Conservation (phyloP, 2,329 filamentous ascomycete genomes). For the Hypoxylon sp. region DNA sequence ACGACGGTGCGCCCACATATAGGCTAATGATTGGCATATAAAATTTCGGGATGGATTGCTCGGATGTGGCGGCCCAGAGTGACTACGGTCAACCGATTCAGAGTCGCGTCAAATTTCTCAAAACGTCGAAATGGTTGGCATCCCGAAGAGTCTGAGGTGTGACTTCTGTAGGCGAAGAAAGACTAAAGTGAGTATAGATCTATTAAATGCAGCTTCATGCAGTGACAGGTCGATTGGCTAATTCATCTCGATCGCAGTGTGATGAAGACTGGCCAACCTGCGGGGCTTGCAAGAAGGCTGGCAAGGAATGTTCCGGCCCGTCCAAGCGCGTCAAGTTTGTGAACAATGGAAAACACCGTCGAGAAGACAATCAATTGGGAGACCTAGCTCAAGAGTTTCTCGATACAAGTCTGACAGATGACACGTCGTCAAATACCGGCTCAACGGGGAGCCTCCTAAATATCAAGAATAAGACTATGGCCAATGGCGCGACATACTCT, state of each 20-base stretch:
- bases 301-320: conserved; percentile 35
- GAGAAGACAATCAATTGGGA: not conserved
- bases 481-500: conserved; percentile 35
- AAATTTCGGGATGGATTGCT: conserved; percentile 8
- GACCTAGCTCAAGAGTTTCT: not conserved
- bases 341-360: conserved; percentile 25
- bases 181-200: conserved; percentile 30
- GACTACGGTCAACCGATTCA: not conserved
- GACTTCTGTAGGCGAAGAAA: conserved; percentile 37
- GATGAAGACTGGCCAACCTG: conserved; percentile 39
- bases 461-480: conserved; percentile 29
- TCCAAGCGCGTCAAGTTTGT: conserved; percentile 32
- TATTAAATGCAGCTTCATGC: not conserved
- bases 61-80: not conserved
- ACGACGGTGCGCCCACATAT: conserved; percentile 12
- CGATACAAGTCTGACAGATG: not conserved
- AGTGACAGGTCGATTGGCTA: conserved; percentile 17
- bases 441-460: conserved; percentile 10
- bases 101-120: conserved; percentile 8
- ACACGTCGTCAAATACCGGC: not conserved
- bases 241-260: conserved; percentile 19
- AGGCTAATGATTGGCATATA: conserved; percentile 12
- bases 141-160: conserved; percentile 37
- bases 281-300: conserved; percentile 36
- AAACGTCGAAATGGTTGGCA: conserved; percentile 33